Conservation (phyloP, 257 asterid species). For the Salvia splendens region DNA sequence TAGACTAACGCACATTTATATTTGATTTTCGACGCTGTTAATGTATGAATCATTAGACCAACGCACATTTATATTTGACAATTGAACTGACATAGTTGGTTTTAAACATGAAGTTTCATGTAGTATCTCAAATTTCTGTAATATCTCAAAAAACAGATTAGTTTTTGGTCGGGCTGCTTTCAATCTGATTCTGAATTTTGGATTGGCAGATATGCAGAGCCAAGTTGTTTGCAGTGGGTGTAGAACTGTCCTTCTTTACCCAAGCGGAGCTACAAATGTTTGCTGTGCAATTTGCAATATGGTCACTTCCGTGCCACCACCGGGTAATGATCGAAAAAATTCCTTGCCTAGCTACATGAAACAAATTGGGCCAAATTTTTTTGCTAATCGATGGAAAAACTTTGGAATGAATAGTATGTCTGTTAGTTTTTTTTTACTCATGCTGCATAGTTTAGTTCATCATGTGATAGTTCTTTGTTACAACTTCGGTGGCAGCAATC, state of each 20-base stretch:
- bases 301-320: conserved; percentile 63
- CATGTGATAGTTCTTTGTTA: background rate
- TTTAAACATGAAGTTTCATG: no score
- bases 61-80: no score
- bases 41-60: no score
- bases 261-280: conserved; percentile 77
- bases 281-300: conserved; percentile 75
- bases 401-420: background rate
- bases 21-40: no score
- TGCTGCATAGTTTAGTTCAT: conserved; percentile 5
- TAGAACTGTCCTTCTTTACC: conserved; percentile 69
- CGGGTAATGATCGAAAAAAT: conserved; percentile 43
- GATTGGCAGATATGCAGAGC: conserved; percentile 70
- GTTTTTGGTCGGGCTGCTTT: background rate
- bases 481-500: background rate
- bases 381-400: background rate
- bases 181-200: conserved; percentile 11
- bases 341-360: background rate
- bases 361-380: background rate
- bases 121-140: background rate
- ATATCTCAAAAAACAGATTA: background rate
- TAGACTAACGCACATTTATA: no score
- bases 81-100: no score
- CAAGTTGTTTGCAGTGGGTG: conserved; percentile 83
- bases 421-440: background rate